Evolutionary conservation across 2,329 filamentous ascomycete genomes (phyloP), one percentile per base, ranked within the genome.

Genomic region (Nothopassalora personata): DNA sequence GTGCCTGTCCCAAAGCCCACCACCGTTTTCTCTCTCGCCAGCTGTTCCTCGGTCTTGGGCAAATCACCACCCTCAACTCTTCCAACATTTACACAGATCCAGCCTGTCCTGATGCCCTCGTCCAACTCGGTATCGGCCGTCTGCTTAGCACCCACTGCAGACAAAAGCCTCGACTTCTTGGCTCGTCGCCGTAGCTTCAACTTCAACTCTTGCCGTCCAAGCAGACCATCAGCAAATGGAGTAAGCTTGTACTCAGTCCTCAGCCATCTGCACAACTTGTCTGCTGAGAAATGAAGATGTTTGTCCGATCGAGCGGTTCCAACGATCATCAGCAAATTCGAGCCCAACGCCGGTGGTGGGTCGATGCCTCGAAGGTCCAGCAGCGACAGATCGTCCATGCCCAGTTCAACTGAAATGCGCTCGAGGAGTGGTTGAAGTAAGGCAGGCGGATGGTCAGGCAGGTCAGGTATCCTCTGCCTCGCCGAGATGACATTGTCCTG

Each of bases 61-160:
- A 87, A 82, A 1, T 90, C 81, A 8, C 84, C 84, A 4, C 90
- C 90, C 47, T 87, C 83, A 0, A 91, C 81, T 15, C 83, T 83
- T 4, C 90, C 90, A 9, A 94, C 83, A 71, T 96, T 95, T 61
- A 97, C 89, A 74, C 94, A 99, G 19, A 99, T 88, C 94, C 94
- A 99, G 9, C 91, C 92, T 0, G 93, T 97, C 11, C 88, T 87
- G 54, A 96, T 89, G 2, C 92, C 93, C 70, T 97, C 90, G 67
- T 96, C 92, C 1, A 82, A 77, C 13, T 81, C 81, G 11, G 84
- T 83, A 9, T 80, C 80, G 10, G 84, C 83, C 5, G 84, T 79
- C 7, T 75, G 65, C 50, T 78, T 76, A 50, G 83, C 80, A n/a
- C 86, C 85, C 0, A 85, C 83, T 60, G 83, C 88, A 13, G 89